These are phyloP conservation scores for Chalara sp. DNA, from an alignment of 2,329 filamentous ascomycete species.

Conservation along the genomic window DNA sequence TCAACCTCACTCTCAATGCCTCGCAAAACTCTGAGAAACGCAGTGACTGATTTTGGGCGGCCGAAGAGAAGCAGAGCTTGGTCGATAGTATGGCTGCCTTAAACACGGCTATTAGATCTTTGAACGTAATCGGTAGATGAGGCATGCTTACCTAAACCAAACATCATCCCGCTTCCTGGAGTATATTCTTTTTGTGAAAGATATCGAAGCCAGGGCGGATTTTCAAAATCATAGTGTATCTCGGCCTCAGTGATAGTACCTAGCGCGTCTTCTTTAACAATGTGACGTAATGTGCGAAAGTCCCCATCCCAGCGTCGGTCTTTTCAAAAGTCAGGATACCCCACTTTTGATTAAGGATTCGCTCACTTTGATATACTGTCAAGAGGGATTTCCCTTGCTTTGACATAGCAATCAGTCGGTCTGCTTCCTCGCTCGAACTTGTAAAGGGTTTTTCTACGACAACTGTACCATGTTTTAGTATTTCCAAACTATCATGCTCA, in stretches of 20 bases:
- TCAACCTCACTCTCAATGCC: conserved; percentile 23
- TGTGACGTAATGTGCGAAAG: conserved; percentile 28
- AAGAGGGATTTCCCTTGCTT: conserved; percentile 26
- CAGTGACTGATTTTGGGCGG: conserved; percentile 26
- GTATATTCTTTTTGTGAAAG: conserved; percentile 29
- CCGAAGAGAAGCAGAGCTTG: conserved; percentile 32
- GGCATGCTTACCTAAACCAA: conserved; percentile 15
- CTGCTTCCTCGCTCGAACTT: conserved; percentile 25
- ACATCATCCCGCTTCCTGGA: conserved; percentile 35
- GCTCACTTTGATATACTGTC: conserved; percentile 31
- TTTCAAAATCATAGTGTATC: conserved; percentile 33
- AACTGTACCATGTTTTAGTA: conserved; percentile 16
- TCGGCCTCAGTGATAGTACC: conserved; percentile 27
- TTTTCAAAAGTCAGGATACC: neutral
- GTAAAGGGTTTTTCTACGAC: conserved; percentile 34
- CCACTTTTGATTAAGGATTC: neutral
- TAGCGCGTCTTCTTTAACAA: conserved; percentile 19
- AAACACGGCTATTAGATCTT: too few species aligned
- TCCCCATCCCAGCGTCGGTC: conserved; percentile 32
- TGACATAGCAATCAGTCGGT: conserved; percentile 26
- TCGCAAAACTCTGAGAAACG: conserved; percentile 23
- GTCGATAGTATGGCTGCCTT: conserved; percentile 29
- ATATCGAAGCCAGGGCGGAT: conserved; percentile 31
- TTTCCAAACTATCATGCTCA: neutral
- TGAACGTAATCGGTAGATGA: too few species aligned